Base-by-base conservation (phyloP, 2,329 filamentous ascomycete species). In the Fusarium tjaetaba region DNA sequence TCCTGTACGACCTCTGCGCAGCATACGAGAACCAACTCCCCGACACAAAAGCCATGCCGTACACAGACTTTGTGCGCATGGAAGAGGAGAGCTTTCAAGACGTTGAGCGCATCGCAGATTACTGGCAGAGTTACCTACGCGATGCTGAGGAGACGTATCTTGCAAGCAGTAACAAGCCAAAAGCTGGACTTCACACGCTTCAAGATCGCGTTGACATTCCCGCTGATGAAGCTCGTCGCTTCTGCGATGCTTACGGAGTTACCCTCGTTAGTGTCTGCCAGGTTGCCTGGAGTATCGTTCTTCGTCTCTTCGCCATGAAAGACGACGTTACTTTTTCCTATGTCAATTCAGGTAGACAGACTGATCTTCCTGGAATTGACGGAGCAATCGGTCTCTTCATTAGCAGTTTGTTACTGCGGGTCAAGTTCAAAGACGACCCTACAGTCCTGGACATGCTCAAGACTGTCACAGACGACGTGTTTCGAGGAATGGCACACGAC, bases 1-100 rank as follows among this genome's bases (percentile, higher is more conserved):
- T 65, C 15, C 56, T 65, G 22, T 61, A 65, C 7, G 62, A 65
- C 4, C 39, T 65, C 28, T 61, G 62, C 30, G 46, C 46, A 13
- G 56, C 62, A 8, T 34, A 61, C 14, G 46, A 26, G 30, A 42
- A 41, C 15, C 45, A 39, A 32, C 45, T 49, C 32, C 42, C 45
- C 1, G 39, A 42, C 16, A 57, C 42, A n/a, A 57, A 32, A 28
- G 60, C 60, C 7, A 58, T 62, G 32, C 53, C 51, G 5, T 62
- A 62, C 26, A 15, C 60, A 18, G 51, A 45, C 34, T 62, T 58
- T 24, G 51, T 57, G 7, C 51, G 28, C 22, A 57, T 36, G 15
- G 60, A 62, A 10, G 30, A 62, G 26, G 32, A 58, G 28, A 45
- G 51, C 5, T 57, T 36, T 2, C n/a, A 57, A 48, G 41, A n/a